Conservation (phyloP, 768 basidiomycete genomes). For the Boletus rufocinnamomeus region DNA sequence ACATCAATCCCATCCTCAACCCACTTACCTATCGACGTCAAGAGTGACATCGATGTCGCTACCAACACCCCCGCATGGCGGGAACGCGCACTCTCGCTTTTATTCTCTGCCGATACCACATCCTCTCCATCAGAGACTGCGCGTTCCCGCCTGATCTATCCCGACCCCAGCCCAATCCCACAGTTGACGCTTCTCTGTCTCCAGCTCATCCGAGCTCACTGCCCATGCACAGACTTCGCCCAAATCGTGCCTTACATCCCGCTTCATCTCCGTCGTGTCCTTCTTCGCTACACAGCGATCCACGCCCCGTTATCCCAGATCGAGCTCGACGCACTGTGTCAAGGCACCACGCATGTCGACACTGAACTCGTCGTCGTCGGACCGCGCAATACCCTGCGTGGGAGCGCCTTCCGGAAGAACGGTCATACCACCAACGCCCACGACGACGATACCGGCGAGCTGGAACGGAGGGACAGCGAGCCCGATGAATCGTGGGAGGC, state of each 20-base stretch:
- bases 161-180: slow-evolving; percentile 39
- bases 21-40: slow-evolving; percentile 11
- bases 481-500: slow-evolving; percentile 44
- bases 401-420: slow-evolving; percentile 42
- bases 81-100: slow-evolving; percentile 52
- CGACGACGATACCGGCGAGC: not conserved
- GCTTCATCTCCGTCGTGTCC: slow-evolving; percentile 55
- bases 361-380: slow-evolving; percentile 70
- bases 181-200: slow-evolving; percentile 61
- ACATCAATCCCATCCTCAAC: slow-evolving; percentile 14
- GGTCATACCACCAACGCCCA: not conserved
- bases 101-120: slow-evolving; percentile 35
- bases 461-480: not conserved
- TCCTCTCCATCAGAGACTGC: not conserved
- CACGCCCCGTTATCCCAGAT: slow-evolving; percentile 53
- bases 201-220: slow-evolving; percentile 44
- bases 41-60: slow-evolving; percentile 8
- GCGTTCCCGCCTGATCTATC: slow-evolving; percentile 16
- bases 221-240: slow-evolving; percentile 45
- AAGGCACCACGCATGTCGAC: slow-evolving; percentile 52
- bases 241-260: slow-evolving; percentile 55
- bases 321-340: slow-evolving; percentile 53
- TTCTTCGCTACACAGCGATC: slow-evolving; percentile 61
- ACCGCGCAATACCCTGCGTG: slow-evolving; percentile 46
- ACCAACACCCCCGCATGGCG: slow-evolving; percentile 49